Percentiles rank a stretch among this genome's conserved stretches.
Conservation (phyloP, 78 protist genomes). For the Dictyostelium purpureum region DNA sequence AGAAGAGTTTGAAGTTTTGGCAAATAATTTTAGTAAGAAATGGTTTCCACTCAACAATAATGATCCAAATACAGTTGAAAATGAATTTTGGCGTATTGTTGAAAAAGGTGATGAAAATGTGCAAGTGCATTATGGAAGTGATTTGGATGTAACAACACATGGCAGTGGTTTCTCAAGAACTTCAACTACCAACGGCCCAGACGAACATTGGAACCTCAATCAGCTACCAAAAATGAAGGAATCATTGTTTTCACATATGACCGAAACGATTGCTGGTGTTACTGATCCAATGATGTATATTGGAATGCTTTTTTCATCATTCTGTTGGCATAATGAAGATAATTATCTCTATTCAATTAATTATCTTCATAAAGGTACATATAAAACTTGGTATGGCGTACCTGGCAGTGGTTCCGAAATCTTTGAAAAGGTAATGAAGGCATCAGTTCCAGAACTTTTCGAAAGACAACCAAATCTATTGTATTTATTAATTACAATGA, state of each 20-base stretch:
- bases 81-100: conserved; percentile 80
- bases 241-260: conserved; percentile 65
- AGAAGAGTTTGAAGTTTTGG: conserved; percentile 22
- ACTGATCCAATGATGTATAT: conserved; percentile 84
- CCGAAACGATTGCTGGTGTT: conserved; percentile 77
- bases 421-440: conserved; percentile 76
- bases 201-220: conserved; percentile 74
- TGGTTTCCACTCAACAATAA: conserved; percentile 73
- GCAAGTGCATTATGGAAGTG: conserved; percentile 84
- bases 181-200: not conserved
- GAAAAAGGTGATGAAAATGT: conserved; percentile 84
- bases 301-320: conserved; percentile 93
- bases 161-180: conserved; percentile 75
- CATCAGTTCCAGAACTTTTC: conserved; percentile 77
- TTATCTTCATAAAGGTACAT: conserved; percentile 89
- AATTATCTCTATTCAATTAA: conserved; percentile 87
- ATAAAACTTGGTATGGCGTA: conserved; percentile 93
- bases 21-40: conserved; percentile 51
- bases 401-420: conserved; percentile 46
- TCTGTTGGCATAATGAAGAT: conserved; percentile 97
- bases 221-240: conserved; percentile 68
- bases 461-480: conserved; percentile 83
- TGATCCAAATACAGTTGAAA: conserved; percentile 70
- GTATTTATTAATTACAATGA: conserved; percentile 76
- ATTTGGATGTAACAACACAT: conserved; percentile 79